These are phyloP conservation scores for Pichia membranifaciens DNA, from an alignment of 805 yeast species.

Conservation along the genomic window DNA sequence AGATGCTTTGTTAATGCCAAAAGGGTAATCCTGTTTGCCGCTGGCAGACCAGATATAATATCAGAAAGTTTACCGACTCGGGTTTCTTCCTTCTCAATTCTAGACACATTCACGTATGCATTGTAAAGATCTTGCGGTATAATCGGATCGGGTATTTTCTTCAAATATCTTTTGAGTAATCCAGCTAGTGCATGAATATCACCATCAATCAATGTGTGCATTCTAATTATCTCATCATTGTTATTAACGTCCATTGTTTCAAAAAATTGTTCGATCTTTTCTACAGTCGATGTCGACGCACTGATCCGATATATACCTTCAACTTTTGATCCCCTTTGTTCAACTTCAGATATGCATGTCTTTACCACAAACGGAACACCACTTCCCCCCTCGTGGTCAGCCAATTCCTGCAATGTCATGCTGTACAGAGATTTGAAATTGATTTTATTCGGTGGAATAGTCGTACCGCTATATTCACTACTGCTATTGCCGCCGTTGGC, in stretches of 20 bases:
- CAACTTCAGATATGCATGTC: slow-evolving; percentile 71
- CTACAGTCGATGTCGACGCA: slow-evolving; percentile 70
- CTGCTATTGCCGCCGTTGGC: slow-evolving; percentile 21
- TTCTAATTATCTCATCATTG: slow-evolving; percentile 31
- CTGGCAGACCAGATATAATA: slow-evolving; percentile 52
- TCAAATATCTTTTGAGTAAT: slow-evolving; percentile 78
- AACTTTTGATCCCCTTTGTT: slow-evolving; percentile 60
- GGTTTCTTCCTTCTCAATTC: slow-evolving; percentile 23
- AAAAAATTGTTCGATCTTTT: slow-evolving; percentile 33
- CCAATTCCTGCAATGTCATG: slow-evolving; percentile 57
- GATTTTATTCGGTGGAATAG: not conserved
- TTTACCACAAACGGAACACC: slow-evolving; percentile 65
- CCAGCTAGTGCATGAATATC: slow-evolving; percentile 87
- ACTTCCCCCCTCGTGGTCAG: slow-evolving; percentile 50
- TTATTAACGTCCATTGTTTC: slow-evolving; percentile 22
- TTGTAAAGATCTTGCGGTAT: slow-evolving; percentile 68
- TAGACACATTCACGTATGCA: slow-evolving; percentile 52
- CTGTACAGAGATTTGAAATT: slow-evolving; percentile 26
- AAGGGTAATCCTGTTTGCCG: slow-evolving; percentile 58
- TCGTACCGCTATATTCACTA: not conserved
- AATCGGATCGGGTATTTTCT: slow-evolving; percentile 80
- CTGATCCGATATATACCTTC: slow-evolving; percentile 92
- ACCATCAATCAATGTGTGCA: slow-evolving; percentile 19
- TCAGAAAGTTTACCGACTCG: slow-evolving; percentile 39
- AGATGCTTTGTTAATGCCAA: slow-evolving; percentile 59